phyloP scores from a whole-genome alignment of 2,329 filamentous ascomycete species.

The Alternaria triticimaculans region DNA sequence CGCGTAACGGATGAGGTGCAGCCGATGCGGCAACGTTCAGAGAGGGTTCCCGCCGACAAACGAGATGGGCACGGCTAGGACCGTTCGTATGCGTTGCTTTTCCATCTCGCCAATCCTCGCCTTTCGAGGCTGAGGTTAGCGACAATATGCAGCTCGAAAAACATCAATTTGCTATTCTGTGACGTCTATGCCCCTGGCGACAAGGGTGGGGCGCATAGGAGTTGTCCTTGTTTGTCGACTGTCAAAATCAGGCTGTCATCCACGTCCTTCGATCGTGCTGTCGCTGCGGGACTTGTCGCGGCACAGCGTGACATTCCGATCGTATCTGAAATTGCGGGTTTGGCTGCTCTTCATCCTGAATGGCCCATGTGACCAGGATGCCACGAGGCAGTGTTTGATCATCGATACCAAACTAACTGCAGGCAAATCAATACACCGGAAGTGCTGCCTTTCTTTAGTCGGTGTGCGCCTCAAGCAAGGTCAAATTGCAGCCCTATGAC shows the following conservation, averaged over 20 bases:
- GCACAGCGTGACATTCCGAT: conserved; percentile 18
- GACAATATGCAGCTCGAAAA: conserved; percentile 15
- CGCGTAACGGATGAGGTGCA: conserved; percentile 29
- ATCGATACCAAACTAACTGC: conserved; percentile 14
- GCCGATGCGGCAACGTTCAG: conserved; percentile 30
- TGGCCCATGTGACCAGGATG: conserved; percentile 20
- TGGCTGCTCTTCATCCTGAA: conserved; percentile 6
- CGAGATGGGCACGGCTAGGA: background rate
- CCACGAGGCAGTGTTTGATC: conserved; percentile 19
- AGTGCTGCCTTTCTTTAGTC: conserved; percentile 8
- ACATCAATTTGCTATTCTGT: conserved; percentile 14
- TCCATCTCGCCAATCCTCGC: background rate
- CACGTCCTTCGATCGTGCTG: conserved; percentile 14
- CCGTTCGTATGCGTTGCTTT: conserved; percentile 8
- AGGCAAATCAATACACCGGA: conserved; percentile 8
- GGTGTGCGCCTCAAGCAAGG: conserved; percentile 21
- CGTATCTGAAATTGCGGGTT: conserved; percentile 16
- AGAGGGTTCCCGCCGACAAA: conserved; percentile 24
- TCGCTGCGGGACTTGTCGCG: conserved; percentile 13
- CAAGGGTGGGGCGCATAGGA: conserved; percentile 8
- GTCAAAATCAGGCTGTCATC: conserved; percentile 9
- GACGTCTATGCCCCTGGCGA: conserved; percentile 15
- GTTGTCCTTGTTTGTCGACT: conserved; percentile 16
- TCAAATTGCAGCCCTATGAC: conserved; percentile 14
- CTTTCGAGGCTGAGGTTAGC: conserved; percentile 14